A percentile compares a stretch with the other conserved stretches of the same genome.
Conservation (phyloP, 2,329 filamentous ascomycete genomes). For the Fusarium acutatum region DNA sequence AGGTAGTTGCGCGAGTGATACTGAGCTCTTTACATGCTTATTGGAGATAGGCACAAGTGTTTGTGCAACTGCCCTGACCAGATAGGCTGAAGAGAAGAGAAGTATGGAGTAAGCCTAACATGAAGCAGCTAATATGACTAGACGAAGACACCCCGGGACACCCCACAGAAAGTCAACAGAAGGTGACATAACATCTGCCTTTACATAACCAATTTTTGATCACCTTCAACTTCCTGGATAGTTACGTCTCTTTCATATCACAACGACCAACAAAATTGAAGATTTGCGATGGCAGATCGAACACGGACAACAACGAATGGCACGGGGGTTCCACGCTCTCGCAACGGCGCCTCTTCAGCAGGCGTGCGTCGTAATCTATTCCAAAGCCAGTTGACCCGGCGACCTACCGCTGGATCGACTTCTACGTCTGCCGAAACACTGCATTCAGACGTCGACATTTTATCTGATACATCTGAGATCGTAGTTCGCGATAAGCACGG, state of each 20-base stretch:
- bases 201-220: background rate
- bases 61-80: background rate
- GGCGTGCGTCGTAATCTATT: constrained; percentile 60
- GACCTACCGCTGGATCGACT: constrained; percentile 57
- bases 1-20: background rate
- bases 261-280: background rate
- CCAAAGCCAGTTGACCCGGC: constrained; percentile 65
- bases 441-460: constrained; percentile 57
- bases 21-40: background rate
- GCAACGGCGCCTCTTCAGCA: constrained; percentile 31
- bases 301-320: constrained; percentile 33
- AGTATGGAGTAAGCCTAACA: background rate
- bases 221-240: constrained; percentile 9
- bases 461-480: constrained; percentile 63
- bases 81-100: background rate
- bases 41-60: background rate
- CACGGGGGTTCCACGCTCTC: constrained; percentile 21
- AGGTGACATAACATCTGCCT: constrained; percentile 14
- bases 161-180: constrained; percentile 40
- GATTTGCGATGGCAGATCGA: constrained; percentile 37
- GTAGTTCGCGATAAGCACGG: constrained; percentile 70
- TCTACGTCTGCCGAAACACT: constrained; percentile 55
- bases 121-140: constrained; percentile 16
- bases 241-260: background rate
- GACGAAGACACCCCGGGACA: constrained; percentile 22